These are phyloP conservation scores for Calycina marina DNA, from an alignment of 2,329 filamentous ascomycete species.

Conservation along the genomic window DNA sequence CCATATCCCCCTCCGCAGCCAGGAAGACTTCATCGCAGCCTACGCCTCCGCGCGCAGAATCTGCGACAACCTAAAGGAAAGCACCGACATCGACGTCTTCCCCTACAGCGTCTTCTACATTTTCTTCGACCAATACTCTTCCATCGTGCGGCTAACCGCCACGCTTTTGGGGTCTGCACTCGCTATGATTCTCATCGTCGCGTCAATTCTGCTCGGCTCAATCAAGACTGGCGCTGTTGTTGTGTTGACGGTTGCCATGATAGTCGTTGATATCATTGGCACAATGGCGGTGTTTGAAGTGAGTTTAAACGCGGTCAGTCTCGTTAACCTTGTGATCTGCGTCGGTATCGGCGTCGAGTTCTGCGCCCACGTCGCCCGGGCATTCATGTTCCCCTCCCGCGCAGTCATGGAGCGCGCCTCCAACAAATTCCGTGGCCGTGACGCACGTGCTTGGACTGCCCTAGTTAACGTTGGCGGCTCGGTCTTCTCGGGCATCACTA, in stretches of 20 bases:
- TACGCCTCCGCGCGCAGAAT: slow-evolving; percentile 85
- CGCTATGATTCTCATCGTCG: slow-evolving; percentile 71
- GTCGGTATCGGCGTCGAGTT: slow-evolving; percentile 96
- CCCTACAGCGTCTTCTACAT: slow-evolving; percentile 97
- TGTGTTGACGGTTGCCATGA: slow-evolving; percentile 82
- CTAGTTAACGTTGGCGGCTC: slow-evolving; percentile 89
- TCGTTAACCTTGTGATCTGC: slow-evolving; percentile 94
- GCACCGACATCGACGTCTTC: slow-evolving; percentile 72
- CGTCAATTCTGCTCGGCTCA: slow-evolving; percentile 70
- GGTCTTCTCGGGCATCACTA: slow-evolving; percentile 89
- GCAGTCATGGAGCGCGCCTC: slow-evolving; percentile 70
- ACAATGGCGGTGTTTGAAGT: slow-evolving; percentile 84
- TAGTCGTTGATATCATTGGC: slow-evolving; percentile 82
- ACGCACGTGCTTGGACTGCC: slow-evolving; percentile 82
- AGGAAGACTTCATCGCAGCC: slow-evolving; percentile 83
- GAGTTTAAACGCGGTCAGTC: slow-evolving; percentile 82
- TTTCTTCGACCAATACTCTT: slow-evolving; percentile 94
- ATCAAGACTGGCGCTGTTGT: slow-evolving; percentile 69
- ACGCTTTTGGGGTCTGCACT: slow-evolving; percentile 71
- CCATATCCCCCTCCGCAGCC: slow-evolving; percentile 74
- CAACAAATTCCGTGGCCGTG: slow-evolving; percentile 63
- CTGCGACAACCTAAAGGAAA: slow-evolving; percentile 54
- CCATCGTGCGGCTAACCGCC: slow-evolving; percentile 66
- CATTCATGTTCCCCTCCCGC: slow-evolving; percentile 84
- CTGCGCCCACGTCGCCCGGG: slow-evolving; percentile 89